These are phyloP conservation scores for Hippophae gyantsensis DNA, from an alignment of 306 rosid genomes.

Conservation along the genomic window DNA sequence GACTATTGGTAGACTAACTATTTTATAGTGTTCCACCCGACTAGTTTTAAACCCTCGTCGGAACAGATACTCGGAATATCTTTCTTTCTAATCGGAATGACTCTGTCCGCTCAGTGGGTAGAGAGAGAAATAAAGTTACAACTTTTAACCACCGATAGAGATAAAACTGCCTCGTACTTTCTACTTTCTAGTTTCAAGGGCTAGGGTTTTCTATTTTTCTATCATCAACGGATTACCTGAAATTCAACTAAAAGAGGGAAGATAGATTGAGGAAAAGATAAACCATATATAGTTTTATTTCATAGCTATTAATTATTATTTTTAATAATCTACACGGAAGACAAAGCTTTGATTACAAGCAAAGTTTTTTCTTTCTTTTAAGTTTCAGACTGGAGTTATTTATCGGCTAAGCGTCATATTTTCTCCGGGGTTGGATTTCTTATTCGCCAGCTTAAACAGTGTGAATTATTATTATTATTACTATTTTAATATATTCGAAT, in stretches of 20 bases:
- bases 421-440: too few relatives aligned
- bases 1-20: slow-evolving; percentile 6
- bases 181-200: slow-evolving; percentile 10
- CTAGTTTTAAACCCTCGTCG: slow-evolving; percentile 25
- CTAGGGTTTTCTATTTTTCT: neutral
- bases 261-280: neutral
- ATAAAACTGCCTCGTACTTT: slow-evolving; percentile 13
- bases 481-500: neutral
- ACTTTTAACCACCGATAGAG: slow-evolving; percentile 19
- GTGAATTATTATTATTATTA: neutral
- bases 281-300: slow-evolving; percentile 14
- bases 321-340: slow-evolving; percentile 32
- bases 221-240: neutral
- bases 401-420: slow-evolving; percentile 23
- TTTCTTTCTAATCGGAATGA: slow-evolving; percentile 3
- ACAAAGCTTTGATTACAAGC: slow-evolving; percentile 52
- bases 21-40: slow-evolving; percentile 4
- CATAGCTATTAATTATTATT: slow-evolving; percentile 8
- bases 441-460: too few relatives aligned
- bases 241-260: too few relatives aligned
- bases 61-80: slow-evolving; percentile 38
- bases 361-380: slow-evolving; percentile 12
- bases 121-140: slow-evolving; percentile 18
- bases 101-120: slow-evolving; percentile 21
- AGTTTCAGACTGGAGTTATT: neutral